These are phyloP conservation scores for Candida incommunis DNA, from an alignment of 805 yeast species.

Conservation along the genomic window DNA sequence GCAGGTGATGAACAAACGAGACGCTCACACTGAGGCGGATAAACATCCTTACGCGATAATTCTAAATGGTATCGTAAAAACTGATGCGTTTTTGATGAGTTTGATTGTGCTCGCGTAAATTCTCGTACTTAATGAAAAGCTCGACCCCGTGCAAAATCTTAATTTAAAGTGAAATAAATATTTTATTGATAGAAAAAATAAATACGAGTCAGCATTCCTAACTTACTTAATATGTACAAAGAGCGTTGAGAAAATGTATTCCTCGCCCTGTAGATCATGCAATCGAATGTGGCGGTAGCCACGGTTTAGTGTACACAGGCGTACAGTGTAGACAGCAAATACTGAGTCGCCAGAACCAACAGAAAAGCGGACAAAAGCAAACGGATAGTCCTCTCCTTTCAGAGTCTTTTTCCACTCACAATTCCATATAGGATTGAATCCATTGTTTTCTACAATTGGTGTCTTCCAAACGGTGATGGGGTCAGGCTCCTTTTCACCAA, in stretches of 20 bases:
- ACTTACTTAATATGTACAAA: slow-evolving; percentile 24
- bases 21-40: too few relatives aligned
- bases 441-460: slow-evolving; percentile 42
- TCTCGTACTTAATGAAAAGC: too few relatives aligned
- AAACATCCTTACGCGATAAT: too few relatives aligned
- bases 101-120: too few relatives aligned
- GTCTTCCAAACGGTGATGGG: slow-evolving; percentile 18
- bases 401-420: slow-evolving; percentile 33
- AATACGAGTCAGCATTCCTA: slow-evolving; percentile 6
- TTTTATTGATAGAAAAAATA: background rate
- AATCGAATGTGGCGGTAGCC: slow-evolving; percentile 80
- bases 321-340: slow-evolving; percentile 48
- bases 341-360: slow-evolving; percentile 20
- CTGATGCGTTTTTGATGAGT: too few relatives aligned
- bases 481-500: slow-evolving; percentile 24
- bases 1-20: too few relatives aligned
- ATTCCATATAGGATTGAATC: slow-evolving; percentile 82
- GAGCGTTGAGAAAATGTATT: slow-evolving; percentile 43
- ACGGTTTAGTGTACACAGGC: slow-evolving; percentile 45
- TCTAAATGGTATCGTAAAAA: too few relatives aligned
- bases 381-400: slow-evolving; percentile 15
- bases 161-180: background rate
- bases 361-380: slow-evolving; percentile 23
- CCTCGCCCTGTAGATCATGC: slow-evolving; percentile 70
- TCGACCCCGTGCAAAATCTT: too few relatives aligned